Percentiles rank a stretch among this genome's conserved stretches.
Evolutionary conservation across 2,329 filamentous ascomycete species (phyloP).

Genomic region (Nothophoma quercina): DNA sequence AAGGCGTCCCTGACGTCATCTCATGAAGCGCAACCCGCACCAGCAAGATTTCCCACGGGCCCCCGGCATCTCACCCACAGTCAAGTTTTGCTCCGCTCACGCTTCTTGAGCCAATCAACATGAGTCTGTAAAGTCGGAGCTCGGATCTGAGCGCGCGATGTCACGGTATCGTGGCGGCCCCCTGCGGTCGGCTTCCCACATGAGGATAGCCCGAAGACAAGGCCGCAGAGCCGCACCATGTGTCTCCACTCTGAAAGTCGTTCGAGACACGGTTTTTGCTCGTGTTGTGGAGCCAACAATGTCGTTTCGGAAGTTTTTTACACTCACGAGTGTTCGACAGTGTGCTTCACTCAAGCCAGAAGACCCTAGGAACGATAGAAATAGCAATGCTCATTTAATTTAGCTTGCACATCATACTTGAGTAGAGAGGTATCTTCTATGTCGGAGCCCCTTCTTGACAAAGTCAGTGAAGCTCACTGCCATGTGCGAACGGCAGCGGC

Average conservation of each 20-base stretch:
- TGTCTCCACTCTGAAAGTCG: slow-evolving; percentile 3
- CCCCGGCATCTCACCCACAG: slow-evolving; percentile 16
- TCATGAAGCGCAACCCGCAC: background rate
- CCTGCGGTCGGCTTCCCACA: slow-evolving; percentile 1
- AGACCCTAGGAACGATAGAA: too few relatives aligned
- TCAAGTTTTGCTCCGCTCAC: background rate
- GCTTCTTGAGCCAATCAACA: background rate
- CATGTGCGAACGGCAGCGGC: too few relatives aligned
- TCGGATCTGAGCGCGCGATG: slow-evolving; percentile 1
- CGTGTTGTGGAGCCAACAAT: background rate
- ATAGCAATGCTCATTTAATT: too few relatives aligned
- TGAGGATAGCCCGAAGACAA: background rate
- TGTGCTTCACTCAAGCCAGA: too few relatives aligned
- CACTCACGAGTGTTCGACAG: too few relatives aligned
- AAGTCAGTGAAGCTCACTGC: too few relatives aligned
- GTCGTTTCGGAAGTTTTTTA: too few relatives aligned
- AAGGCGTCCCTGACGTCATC: slow-evolving; percentile 12
- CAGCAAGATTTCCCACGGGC: background rate
- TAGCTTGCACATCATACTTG: too few relatives aligned
- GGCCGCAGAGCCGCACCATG: slow-evolving; percentile 12
- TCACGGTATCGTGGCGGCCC: slow-evolving; percentile 2
- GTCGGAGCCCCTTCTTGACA: too few relatives aligned
- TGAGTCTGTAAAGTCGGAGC: background rate
- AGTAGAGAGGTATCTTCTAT: too few relatives aligned
- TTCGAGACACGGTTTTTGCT: background rate